Evolutionary conservation across 1,284 basidiomycete species (phyloP).

Genomic region (Phylloporus sp.): DNA sequence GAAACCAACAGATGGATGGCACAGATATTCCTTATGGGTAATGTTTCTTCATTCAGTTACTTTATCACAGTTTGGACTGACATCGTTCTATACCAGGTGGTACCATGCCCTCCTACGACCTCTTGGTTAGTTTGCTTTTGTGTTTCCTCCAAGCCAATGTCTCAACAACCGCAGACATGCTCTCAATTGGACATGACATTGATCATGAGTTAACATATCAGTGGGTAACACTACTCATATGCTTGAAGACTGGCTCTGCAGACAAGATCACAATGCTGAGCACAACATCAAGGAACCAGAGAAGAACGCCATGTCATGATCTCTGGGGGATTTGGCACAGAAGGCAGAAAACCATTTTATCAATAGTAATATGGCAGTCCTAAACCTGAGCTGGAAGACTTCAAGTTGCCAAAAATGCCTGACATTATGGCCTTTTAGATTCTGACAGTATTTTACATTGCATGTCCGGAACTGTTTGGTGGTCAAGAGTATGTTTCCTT

Average conservation of each 20-base stretch:
- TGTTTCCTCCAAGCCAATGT: neutral
- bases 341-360: neutral
- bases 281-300: neutral
- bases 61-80: neutral
- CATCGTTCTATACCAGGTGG: neutral
- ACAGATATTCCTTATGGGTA: no score
- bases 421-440: neutral
- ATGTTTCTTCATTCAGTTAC: neutral
- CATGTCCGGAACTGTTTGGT: neutral
- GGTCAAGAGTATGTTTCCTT: neutral
- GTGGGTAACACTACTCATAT: neutral
- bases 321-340: neutral
- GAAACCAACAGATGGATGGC: no score
- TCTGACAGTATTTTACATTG: neutral
- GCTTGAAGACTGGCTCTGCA: neutral
- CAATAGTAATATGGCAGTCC: no score
- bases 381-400: neutral
- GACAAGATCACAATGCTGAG: neutral
- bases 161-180: neutral
- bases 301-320: neutral
- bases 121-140: neutral
- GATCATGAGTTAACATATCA: neutral
- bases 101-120: neutral
- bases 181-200: neutral
- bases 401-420: no score